These are phyloP conservation scores for Quillaja saponaria DNA, from an alignment of 306 rosid genomes.

Conservation along the genomic window DNA sequence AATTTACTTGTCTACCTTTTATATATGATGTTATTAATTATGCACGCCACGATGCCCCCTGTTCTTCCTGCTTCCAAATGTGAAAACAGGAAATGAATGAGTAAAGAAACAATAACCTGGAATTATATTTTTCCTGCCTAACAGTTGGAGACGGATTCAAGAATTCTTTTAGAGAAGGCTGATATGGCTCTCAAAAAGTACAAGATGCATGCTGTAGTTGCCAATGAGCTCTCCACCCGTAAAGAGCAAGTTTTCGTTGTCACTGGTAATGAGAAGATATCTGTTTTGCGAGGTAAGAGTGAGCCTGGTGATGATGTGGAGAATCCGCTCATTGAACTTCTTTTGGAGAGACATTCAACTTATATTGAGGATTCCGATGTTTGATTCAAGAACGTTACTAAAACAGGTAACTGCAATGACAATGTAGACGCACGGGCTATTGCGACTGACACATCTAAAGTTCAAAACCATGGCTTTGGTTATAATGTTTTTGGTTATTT, in stretches of 20 bases:
- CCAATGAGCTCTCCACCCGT: conserved; percentile 83
- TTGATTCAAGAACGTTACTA: conserved; percentile 10
- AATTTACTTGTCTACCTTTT: conserved; percentile 12
- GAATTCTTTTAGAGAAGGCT: conserved; percentile 86
- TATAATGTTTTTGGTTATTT: too few species aligned
- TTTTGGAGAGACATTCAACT: conserved; percentile 62
- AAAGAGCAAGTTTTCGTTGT: conserved; percentile 85
- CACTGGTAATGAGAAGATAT: conserved; percentile 49
- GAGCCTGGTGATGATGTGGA: conserved; percentile 62
- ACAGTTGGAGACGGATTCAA: conserved; percentile 89
- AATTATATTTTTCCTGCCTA: conserved; percentile 25
- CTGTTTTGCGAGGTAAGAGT: conserved; percentile 52
- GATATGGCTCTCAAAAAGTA: conserved; percentile 68
- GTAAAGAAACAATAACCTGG: conserved; percentile 18
- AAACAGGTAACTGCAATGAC: too few species aligned
- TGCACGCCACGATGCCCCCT: neutral
- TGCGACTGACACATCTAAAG: too few species aligned
- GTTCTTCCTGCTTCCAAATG: too few species aligned
- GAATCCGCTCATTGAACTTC: conserved; percentile 62
- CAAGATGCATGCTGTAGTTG: conserved; percentile 86
- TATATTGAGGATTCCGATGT: conserved; percentile 40
- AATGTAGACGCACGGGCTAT: too few species aligned
- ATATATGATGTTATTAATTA: neutral
- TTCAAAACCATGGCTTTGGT: too few species aligned
- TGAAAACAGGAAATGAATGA: neutral